These are phyloP conservation scores for Biscogniauxia mediterranea DNA, from an alignment of 2,329 filamentous ascomycete genomes.

Conservation along the genomic window DNA sequence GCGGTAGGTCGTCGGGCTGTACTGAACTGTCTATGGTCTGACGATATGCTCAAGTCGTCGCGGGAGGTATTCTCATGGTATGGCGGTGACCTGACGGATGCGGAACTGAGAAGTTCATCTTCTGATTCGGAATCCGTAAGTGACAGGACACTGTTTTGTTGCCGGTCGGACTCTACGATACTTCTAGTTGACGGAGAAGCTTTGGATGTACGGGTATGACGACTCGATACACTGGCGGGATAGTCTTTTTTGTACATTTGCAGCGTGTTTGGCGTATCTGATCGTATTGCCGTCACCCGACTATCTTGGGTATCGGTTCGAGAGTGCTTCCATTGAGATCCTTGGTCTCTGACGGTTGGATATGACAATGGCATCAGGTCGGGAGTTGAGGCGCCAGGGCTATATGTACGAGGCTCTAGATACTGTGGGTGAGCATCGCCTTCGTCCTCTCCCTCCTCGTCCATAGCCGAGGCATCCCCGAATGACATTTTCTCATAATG, in stretches of 20 bases:
- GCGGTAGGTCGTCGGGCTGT: conserved; percentile 20
- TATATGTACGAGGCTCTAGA: conserved; percentile 12
- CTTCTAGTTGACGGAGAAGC: conserved; percentile 49
- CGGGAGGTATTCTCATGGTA: conserved; percentile 29
- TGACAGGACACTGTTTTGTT: conserved; percentile 54
- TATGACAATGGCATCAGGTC: conserved; percentile 23
- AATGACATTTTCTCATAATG: conserved; percentile 59
- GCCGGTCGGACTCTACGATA: conserved; percentile 49
- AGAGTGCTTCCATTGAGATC: conserved; percentile 20
- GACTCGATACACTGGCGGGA: conserved; percentile 53
- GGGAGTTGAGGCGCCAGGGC: conserved; percentile 20
- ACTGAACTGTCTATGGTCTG: conserved; percentile 13
- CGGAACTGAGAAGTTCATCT: conserved; percentile 36
- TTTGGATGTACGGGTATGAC: conserved; percentile 54
- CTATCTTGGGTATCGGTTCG: conserved; percentile 29
- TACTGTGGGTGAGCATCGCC: conserved; percentile 7
- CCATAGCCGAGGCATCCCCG: conserved; percentile 35
- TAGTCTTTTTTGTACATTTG: conserved; percentile 39
- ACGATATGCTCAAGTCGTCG: conserved; percentile 20
- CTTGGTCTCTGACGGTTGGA: conserved; percentile 16
- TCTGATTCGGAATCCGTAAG: conserved; percentile 57
- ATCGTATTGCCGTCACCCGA: conserved; percentile 26
- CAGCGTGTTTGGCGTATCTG: conserved; percentile 24
- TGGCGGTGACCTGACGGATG: conserved; percentile 34
- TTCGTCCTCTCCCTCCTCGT: conserved; percentile 18